Base-by-base conservation (phyloP, 2,329 filamentous ascomycete species). In the Sporothrix brunneoviolacea region DNA sequence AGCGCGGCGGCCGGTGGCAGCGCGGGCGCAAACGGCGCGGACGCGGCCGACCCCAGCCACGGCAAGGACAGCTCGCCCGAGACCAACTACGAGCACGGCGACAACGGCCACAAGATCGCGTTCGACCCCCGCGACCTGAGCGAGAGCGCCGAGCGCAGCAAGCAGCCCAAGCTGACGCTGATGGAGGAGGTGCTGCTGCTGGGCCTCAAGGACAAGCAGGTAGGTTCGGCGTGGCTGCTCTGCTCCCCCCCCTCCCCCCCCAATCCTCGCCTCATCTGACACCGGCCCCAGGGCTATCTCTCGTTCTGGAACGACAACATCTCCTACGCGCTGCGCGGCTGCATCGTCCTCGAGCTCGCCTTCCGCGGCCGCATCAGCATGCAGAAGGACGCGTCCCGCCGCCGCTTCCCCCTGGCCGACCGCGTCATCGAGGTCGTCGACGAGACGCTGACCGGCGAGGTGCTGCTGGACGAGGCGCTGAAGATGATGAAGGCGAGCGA, bases 271-370 rank as follows among this genome's bases (percentile, higher is more conserved):
- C n/a, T 19, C 18, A 1, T 15, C 45, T 48, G 37, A 48, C 27
- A 19, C 35, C 41, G 61, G 38, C 41, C 43, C 57, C 65, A 95
- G 90, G 93, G 93, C 58, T 97, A 98, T 66, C 83, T 98, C 57
- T 97, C 91, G 27, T 98, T 98, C 72, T 98, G 93, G 93, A 98
- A 98, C 72, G 93, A 98, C 72, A 98, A 98, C 73, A 98, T 98
- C 64, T 96, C 91, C 54, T 98, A 98, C 68, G 93, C 93, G 58
- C 79, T 98, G 56, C 84, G 93, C 67, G 93, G 93, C 65, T 98
- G 93, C 72, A 98, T 98, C 67, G 93, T 98, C 60, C 88, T 97
- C 69, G 93, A 98, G 71, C 76, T 98, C 62, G 93, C 93, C 56
- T 95, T 98, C 71, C 81, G 93, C 58, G 93, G 93, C 64, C 87